phyloP scores from a whole-genome alignment of 1,284 basidiomycete species.

The Pyrrhoderma lamaoense region DNA sequence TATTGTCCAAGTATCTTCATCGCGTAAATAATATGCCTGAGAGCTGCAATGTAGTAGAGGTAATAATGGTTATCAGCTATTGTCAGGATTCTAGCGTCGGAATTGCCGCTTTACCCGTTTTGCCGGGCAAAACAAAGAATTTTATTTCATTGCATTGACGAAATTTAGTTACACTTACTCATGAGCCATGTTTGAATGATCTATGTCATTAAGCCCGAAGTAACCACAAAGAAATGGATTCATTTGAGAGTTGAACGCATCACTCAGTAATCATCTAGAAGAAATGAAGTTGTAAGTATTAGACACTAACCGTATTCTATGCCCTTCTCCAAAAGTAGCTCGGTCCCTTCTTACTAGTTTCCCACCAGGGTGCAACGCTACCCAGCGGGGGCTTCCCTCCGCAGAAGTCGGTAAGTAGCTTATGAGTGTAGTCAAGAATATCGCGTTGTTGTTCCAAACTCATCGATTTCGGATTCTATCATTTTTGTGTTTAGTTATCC shows the following conservation, averaged over 20 bases:
- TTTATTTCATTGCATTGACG: too few relatives aligned
- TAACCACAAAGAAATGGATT: too few relatives aligned
- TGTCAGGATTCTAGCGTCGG: too few relatives aligned
- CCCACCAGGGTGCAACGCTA: constrained; percentile 75
- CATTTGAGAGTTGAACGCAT: too few relatives aligned
- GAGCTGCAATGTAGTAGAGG: constrained; percentile 35
- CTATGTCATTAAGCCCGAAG: constrained; percentile 26
- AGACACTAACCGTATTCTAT: constrained; percentile 56
- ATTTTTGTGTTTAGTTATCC: too few relatives aligned
- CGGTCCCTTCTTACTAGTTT: constrained; percentile 60
- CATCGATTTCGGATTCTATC: constrained; percentile 57
- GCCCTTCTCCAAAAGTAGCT: constrained; percentile 66
- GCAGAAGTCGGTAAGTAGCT: constrained; percentile 63
- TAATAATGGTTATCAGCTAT: constrained; percentile 10
- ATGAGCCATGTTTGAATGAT: constrained; percentile 62
- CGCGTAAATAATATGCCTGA: constrained; percentile 65
- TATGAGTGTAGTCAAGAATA: constrained; percentile 62
- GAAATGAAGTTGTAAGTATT: neutral
- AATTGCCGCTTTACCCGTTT: too few relatives aligned
- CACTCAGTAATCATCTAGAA: neutral
- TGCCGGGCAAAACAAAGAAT: too few relatives aligned
- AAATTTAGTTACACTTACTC: constrained; percentile 34
- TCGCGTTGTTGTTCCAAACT: constrained; percentile 62
- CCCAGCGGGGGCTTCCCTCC: constrained; percentile 60
- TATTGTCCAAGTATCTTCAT: constrained; percentile 68